A percentile compares a stretch with the other conserved stretches of the same genome.
phyloP scores from a whole-genome alignment of 2,329 filamentous ascomycete species.

The Neonectria punicea region DNA sequence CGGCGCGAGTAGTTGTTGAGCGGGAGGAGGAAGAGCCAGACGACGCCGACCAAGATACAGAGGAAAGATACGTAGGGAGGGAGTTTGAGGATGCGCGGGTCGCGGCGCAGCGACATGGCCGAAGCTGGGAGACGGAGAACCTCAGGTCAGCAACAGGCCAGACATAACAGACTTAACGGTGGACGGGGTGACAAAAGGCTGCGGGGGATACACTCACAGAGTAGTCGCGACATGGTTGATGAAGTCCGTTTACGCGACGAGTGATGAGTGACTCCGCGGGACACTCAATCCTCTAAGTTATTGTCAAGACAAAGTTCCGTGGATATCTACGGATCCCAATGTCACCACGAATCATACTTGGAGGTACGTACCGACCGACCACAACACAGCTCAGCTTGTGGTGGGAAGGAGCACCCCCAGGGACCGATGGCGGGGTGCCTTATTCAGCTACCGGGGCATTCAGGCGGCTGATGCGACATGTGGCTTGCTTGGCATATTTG shows the following conservation, averaged over 20 bases:
- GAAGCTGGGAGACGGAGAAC: slow-evolving; percentile 55
- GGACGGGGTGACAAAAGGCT: neutral
- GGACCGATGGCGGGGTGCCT: neutral
- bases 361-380: slow-evolving; percentile 37
- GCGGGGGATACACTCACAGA: slow-evolving; percentile 55
- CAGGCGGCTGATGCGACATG: neutral
- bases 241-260: slow-evolving; percentile 22
- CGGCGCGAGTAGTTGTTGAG: slow-evolving; percentile 89
- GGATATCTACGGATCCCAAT: slow-evolving; percentile 12
- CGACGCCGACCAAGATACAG: slow-evolving; percentile 84
- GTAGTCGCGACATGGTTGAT: slow-evolving; percentile 61
- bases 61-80: slow-evolving; percentile 89
- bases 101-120: slow-evolving; percentile 77
- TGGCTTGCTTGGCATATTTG: neutral
- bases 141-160: neutral
- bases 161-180: neutral
- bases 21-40: slow-evolving; percentile 90
- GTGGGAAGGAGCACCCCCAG: neutral
- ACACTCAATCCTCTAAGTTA: slow-evolving; percentile 25
- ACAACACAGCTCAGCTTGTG: slow-evolving; percentile 20
- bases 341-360: slow-evolving; percentile 9
- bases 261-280: neutral
- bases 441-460: slow-evolving; percentile 5
- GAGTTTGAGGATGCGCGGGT: slow-evolving; percentile 83
- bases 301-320: slow-evolving; percentile 29